Conservation (phyloP, 2,329 filamentous ascomycete species). For the Didymella sp. region DNA sequence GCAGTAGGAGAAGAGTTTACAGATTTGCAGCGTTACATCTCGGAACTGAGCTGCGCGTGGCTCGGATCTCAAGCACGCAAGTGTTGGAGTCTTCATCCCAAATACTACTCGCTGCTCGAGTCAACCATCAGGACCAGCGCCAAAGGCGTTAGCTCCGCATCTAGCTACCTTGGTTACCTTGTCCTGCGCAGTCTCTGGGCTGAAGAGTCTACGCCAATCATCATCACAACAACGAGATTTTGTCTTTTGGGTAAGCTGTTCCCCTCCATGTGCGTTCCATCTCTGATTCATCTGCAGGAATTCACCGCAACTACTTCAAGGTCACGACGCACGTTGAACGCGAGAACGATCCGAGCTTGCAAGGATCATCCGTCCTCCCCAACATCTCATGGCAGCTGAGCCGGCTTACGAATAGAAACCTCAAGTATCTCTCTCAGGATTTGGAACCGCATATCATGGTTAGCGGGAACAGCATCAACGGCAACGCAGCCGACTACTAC, state of each 20-base stretch:
- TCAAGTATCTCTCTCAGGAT: background rate
- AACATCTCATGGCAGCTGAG: background rate
- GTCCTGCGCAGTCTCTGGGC: constrained; percentile 1
- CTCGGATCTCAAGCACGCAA: background rate
- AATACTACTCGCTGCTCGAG: background rate
- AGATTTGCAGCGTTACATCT: background rate
- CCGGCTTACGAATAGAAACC: background rate
- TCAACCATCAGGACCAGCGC: background rate
- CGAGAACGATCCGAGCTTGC: background rate
- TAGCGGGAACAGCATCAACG: background rate
- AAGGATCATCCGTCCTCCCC: background rate
- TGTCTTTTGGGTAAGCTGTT: background rate
- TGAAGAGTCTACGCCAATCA: background rate
- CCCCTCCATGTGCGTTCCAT: too few relatives aligned
- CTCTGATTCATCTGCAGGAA: background rate
- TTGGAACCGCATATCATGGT: constrained; percentile 1
- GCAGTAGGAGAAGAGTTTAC: background rate
- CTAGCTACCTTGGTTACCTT: background rate
- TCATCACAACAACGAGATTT: constrained; percentile 1
- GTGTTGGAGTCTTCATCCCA: background rate
- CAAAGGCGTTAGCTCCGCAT: background rate
- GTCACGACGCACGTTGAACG: background rate
- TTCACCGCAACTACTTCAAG: constrained; percentile 3
- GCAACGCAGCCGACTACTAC: background rate
- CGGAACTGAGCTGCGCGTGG: constrained; percentile 2